Evolutionary conservation across 2,329 filamentous ascomycete genomes (phyloP), one percentile per base, ranked within the genome.

Genomic region (Didymella lethalis): DNA sequence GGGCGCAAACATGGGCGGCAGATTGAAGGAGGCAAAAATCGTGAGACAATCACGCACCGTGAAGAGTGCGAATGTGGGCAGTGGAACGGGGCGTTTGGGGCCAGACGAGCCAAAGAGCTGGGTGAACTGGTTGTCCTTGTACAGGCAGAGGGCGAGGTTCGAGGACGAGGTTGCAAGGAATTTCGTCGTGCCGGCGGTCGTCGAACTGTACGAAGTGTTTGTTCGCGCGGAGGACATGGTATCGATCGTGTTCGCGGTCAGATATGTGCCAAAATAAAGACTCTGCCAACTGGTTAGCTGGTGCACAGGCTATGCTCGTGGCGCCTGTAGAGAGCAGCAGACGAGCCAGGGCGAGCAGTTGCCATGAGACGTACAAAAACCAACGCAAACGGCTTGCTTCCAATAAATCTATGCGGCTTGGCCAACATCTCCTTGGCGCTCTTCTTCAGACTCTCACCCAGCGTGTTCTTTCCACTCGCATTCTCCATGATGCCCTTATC

Each of bases 21-120:
- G 81, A 74, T 97, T 97, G 84, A 97, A 98, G 12, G 88, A 91
- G 4, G 92, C 92, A 76, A 96, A 96, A 69, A 97, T 93, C 50
- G 93, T 97, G 62, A 96, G 80, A 78, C 89, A 92, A 79, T 97
- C 93, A 68, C 93, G 88, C 54, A 90, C 73, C 3, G 91, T 88
- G 81, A 97, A 97, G 57, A 97, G 86, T 0, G 84, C 81, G 78
- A 93, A 95, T 8, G 88, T 91, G 1, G 89, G 82, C 31, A 87
- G 78, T 0, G 91, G 88, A 0, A 96, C 89, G 62, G 81, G 64
- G 47, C 80, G 67, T 28, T 77, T 64, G 10, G 73, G 56, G 77
- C 82, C 62, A 77, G 82, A 59, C 3, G 78, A 75, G 12, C 91
- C 91, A 75, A 96, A 97, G 71, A 97, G 85, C 70, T 87, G 86